Conservation (phyloP, 192 early-diverging fungal species). For the Paraglomus brasilianum region DNA sequence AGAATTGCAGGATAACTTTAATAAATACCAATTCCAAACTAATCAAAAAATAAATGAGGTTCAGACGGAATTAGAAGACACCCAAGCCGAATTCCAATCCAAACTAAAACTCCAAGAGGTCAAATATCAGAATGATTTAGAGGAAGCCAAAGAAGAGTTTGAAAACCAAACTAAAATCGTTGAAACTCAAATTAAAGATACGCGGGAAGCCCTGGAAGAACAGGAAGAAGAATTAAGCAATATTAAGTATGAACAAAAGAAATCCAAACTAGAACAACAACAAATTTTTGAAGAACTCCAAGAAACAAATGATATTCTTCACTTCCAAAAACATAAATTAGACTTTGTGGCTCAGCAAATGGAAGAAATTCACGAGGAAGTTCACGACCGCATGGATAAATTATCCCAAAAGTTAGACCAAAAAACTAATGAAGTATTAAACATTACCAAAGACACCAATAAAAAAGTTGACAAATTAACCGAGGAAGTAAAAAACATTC, state of each 20-base stretch:
- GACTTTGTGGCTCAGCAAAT: conserved; percentile 12
- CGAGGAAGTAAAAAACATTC: background rate
- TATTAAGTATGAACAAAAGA: background rate
- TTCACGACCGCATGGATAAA: conserved; percentile 6
- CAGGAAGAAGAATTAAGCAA: background rate
- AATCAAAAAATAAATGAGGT: background rate
- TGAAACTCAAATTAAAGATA: conserved; percentile 3
- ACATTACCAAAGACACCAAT: background rate
- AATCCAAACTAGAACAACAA: background rate
- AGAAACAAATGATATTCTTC: conserved; percentile 9
- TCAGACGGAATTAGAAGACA: background rate
- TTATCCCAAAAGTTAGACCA: background rate
- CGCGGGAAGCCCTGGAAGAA: background rate
- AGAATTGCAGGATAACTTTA: background rate
- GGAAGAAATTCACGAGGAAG: conserved; percentile 4
- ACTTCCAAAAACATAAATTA: conserved; percentile 1
- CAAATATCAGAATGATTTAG: background rate
- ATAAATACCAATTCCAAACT: conserved; percentile 8
- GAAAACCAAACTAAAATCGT: background rate
- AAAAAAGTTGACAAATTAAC: conserved; percentile 16
- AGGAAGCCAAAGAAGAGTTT: background rate
- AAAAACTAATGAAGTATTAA: background rate
- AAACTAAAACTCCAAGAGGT: background rate
- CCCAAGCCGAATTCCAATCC: conserved; percentile 1
- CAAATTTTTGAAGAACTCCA: background rate